Percentiles rank a stretch among this genome's conserved stretches.
Evolutionary conservation across 2,329 filamentous ascomycete genomes (phyloP).

Genomic region (Cercospora berteroae): DNA sequence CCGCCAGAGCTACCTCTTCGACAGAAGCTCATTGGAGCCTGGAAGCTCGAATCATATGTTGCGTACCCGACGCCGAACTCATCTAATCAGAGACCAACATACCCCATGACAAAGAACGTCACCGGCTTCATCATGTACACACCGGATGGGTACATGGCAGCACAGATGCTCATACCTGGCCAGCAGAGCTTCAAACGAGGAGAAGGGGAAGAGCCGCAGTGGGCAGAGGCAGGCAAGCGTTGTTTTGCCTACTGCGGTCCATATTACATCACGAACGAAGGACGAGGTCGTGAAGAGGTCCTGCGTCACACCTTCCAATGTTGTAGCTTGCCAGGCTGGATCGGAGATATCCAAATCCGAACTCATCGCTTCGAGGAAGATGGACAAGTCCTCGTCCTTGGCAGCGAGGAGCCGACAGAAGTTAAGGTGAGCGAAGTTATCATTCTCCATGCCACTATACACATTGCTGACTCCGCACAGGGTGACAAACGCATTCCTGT

Average conservation of each 20-base stretch:
- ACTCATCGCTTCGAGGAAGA: constrained; percentile 41
- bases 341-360: constrained; percentile 39
- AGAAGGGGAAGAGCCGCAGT: constrained; percentile 40
- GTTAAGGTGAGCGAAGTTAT: constrained; percentile 35
- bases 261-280: constrained; percentile 41
- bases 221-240: constrained; percentile 41
- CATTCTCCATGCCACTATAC: background rate
- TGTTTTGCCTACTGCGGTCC: constrained; percentile 41
- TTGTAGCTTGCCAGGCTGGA: constrained; percentile 41
- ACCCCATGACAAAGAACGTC: constrained; percentile 40
- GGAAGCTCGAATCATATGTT: constrained; percentile 41
- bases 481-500: constrained; percentile 40
- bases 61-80: constrained; percentile 40
- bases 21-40: constrained; percentile 38
- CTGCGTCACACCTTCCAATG: constrained; percentile 41
- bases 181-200: constrained; percentile 41
- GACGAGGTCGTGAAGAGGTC: constrained; percentile 35
- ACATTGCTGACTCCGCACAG: constrained; percentile 22
- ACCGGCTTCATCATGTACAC: constrained; percentile 43
- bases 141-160: constrained; percentile 42
- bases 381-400: constrained; percentile 40
- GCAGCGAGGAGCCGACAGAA: constrained; percentile 41
- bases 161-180: constrained; percentile 40
- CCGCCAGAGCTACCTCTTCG: constrained; percentile 34
- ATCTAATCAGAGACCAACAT: constrained; percentile 37